A percentile compares a stretch with the other conserved stretches of the same genome.
phyloP scores from a whole-genome alignment of 1,139 yeast genomes.

The Waltiozyma sp. region DNA sequence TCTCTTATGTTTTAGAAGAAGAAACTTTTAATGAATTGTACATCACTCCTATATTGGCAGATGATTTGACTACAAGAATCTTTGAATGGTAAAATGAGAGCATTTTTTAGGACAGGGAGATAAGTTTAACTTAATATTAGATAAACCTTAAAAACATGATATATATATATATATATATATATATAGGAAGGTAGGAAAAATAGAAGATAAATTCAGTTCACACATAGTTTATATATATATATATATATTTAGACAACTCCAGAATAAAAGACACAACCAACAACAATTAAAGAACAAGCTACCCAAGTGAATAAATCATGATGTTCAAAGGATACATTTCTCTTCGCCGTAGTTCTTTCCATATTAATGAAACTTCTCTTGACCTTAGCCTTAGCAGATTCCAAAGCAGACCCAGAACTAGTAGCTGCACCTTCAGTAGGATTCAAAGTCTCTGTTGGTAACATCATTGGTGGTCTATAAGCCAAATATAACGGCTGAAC shows the following conservation, averaged over 20 bases:
- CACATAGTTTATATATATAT: too few species aligned
- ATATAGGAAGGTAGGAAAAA: too few species aligned
- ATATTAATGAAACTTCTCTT: slow-evolving; percentile 72
- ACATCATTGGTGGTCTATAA: slow-evolving; percentile 90
- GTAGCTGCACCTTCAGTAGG: slow-evolving; percentile 50
- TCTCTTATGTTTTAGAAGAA: too few species aligned
- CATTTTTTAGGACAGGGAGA: too few species aligned
- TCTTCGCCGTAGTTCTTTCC: slow-evolving; percentile 59
- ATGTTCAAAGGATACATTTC: not conserved
- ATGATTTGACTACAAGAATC: too few species aligned
- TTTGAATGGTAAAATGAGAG: too few species aligned
- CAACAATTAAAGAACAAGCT: not conserved
- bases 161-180: too few species aligned
- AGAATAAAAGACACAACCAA: not conserved
- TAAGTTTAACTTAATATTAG: too few species aligned
- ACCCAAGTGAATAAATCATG: not conserved
- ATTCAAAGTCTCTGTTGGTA: slow-evolving; percentile 83
- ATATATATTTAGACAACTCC: not conserved
- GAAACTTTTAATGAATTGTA: too few species aligned
- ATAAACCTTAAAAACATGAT: too few species aligned
- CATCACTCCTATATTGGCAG: too few species aligned
- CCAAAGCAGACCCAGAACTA: slow-evolving; percentile 20
- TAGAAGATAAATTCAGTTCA: too few species aligned
- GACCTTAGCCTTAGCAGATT: slow-evolving; percentile 33
- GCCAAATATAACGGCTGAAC: slow-evolving; percentile 86